Conservation (phyloP, 2,329 filamentous ascomycete genomes). For the Corynespora cassiicola region DNA sequence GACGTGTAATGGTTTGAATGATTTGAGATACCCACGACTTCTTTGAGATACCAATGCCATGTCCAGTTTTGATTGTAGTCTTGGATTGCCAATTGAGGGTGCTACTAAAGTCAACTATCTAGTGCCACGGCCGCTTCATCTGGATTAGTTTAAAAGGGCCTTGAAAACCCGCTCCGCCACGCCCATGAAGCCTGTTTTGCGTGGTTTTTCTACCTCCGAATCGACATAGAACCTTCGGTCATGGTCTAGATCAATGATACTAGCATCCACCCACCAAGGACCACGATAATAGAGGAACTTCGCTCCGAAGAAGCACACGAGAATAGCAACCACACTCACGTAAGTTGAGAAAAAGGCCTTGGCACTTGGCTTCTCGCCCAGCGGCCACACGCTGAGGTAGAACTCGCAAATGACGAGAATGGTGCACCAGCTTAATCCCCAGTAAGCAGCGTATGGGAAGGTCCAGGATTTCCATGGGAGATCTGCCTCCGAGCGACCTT, state of each 20-base stretch:
- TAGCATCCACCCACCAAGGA: constrained; percentile 41
- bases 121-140: no score
- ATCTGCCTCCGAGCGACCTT: constrained; percentile 69
- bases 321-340: constrained; percentile 51
- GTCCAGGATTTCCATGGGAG: constrained; percentile 59
- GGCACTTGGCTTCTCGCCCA: constrained; percentile 41
- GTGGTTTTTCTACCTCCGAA: constrained; percentile 13
- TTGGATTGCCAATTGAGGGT: no score
- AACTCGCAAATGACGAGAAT: constrained; percentile 56
- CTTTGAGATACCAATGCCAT: no score
- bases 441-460: constrained; percentile 53
- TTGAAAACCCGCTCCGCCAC: constrained; percentile 11
- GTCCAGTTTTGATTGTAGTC: no score
- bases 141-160: constrained; percentile 10
- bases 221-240: constrained; percentile 33
- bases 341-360: constrained; percentile 57
- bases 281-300: constrained; percentile 50
- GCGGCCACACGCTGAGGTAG: constrained; percentile 56
- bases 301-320: constrained; percentile 51
- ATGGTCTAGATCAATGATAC: constrained; percentile 44
- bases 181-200: constrained; percentile 10
- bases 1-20: no score
- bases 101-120: no score
- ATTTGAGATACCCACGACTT: no score
- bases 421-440: constrained; percentile 53